phyloP scores from a whole-genome alignment of 306 rosid species.

The Vachellia pachyceras region DNA sequence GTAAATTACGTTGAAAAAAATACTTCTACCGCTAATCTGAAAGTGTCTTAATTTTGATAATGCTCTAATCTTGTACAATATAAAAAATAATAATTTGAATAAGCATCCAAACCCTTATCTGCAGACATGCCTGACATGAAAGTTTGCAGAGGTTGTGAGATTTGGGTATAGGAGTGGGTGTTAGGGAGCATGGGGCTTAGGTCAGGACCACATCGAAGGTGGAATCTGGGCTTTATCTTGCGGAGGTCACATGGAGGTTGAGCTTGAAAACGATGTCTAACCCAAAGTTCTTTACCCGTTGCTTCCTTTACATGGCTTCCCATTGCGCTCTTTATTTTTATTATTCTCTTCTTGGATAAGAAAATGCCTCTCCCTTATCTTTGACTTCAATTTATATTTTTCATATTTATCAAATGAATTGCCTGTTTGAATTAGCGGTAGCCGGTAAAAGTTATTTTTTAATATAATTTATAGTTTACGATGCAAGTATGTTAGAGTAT shows the following conservation, averaged over 20 bases:
- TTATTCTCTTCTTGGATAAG: background rate
- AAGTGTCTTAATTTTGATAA: no score
- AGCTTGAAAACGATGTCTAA: constrained; percentile 21
- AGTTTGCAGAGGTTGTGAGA: background rate
- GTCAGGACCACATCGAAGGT: background rate
- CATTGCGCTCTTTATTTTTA: background rate
- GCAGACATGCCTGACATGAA: background rate
- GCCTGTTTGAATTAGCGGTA: no score
- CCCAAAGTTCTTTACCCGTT: background rate
- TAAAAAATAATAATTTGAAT: no score
- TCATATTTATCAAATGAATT: background rate
- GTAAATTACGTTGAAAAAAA: no score
- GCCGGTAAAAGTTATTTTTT: no score
- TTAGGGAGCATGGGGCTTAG: background rate
- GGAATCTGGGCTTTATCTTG: background rate
- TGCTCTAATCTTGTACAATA: no score
- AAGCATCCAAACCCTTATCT: background rate
- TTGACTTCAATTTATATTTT: background rate
- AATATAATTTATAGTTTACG: no score
- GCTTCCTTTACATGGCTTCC: background rate
- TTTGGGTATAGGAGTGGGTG: background rate
- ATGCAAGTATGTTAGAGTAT: no score
- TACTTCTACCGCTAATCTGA: no score
- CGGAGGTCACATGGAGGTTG: background rate
- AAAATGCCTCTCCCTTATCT: background rate